phyloP scores from a whole-genome alignment of 768 basidiomycete species.

The Wakefieldia striispora region DNA sequence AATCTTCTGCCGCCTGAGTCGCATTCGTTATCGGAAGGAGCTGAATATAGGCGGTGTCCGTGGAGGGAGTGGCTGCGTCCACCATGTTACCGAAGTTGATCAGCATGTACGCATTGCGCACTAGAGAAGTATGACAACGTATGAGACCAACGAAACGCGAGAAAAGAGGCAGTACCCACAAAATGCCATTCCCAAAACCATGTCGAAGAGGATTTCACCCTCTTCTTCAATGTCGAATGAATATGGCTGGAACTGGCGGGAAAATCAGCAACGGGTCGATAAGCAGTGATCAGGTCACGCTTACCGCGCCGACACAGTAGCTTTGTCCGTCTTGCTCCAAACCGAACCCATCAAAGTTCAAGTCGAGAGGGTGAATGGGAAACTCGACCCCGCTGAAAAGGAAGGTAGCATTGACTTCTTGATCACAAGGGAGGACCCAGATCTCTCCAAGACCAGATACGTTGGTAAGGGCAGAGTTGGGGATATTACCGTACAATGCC shows the following conservation, averaged over 20 bases:
- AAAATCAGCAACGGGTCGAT: background rate
- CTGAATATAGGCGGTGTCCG: constrained; percentile 57
- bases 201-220: constrained; percentile 42
- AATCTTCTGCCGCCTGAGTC: constrained; percentile 31
- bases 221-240: constrained; percentile 41
- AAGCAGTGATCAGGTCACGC: constrained; percentile 11
- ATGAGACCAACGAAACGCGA: background rate
- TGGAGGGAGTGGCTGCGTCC: constrained; percentile 36
- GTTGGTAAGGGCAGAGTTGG: constrained; percentile 49
- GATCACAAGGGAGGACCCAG: constrained; percentile 64
- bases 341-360: constrained; percentile 32
- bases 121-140: constrained; percentile 30
- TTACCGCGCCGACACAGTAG: constrained; percentile 45
- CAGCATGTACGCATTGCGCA: constrained; percentile 62
- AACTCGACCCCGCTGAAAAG: constrained; percentile 53
- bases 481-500: constrained; percentile 57
- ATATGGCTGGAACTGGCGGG: constrained; percentile 64
- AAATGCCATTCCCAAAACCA: constrained; percentile 74
- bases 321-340: constrained; percentile 20
- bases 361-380: constrained; percentile 68
- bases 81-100: constrained; percentile 67
- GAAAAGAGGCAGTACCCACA: constrained; percentile 38
- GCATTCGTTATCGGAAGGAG: constrained; percentile 56
- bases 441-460: constrained; percentile 40
- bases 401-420: constrained; percentile 64